Percentiles rank a stretch among this genome's conserved stretches.
Conservation (phyloP, 2,329 filamentous ascomycete genomes). For the Aciculosporium take region DNA sequence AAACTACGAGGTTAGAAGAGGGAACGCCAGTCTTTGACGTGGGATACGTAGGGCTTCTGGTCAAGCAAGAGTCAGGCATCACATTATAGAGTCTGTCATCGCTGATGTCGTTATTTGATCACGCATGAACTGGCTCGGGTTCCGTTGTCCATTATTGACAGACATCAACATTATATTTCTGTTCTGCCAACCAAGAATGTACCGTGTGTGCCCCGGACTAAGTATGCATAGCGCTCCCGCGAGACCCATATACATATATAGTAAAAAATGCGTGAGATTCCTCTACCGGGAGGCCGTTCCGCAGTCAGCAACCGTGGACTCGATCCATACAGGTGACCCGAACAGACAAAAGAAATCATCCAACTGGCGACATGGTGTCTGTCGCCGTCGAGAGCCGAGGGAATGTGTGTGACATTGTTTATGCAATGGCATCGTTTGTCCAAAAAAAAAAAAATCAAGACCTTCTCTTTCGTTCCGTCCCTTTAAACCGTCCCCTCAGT, state of each 20-base stretch:
- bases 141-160: background rate
- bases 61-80: background rate
- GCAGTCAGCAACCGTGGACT: background rate
- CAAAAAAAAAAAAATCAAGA: background rate
- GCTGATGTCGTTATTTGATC: background rate
- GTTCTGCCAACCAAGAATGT: background rate
- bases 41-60: background rate
- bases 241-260: background rate
- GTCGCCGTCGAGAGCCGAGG: background rate
- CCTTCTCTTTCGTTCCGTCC: background rate
- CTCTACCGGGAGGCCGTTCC: background rate
- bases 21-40: background rate
- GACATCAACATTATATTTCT: background rate
- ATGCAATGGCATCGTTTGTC: no score
- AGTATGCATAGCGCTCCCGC: background rate
- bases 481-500: background rate
- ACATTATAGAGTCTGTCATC: no score
- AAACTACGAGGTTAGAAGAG: background rate
- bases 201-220: background rate
- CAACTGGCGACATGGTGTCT: background rate
- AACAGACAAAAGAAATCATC: background rate
- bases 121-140: background rate
- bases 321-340: background rate
- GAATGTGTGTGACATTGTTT: background rate
- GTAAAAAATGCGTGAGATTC: background rate